Percentiles rank a stretch among this genome's conserved stretches.
These are phyloP conservation scores for Rhodotorula sp. DNA, from an alignment of 1,284 basidiomycete genomes.

Conservation along the genomic window DNA sequence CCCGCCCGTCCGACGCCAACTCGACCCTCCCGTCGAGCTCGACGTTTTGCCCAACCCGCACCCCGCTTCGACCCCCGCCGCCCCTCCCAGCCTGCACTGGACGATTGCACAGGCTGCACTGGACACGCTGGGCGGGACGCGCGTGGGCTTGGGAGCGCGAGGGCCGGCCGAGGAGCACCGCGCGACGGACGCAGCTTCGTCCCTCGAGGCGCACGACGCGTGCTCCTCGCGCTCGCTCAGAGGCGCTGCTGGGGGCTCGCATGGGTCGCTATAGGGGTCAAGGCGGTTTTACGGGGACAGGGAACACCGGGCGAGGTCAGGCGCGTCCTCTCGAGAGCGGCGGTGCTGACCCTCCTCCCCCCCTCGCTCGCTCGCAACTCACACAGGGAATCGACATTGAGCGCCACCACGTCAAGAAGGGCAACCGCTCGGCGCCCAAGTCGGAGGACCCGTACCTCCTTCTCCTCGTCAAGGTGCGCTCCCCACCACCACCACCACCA, in stretches of 20 bases:
- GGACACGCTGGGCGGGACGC: no score
- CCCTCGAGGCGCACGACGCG: no score
- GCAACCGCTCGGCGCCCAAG: slow-evolving; percentile 89
- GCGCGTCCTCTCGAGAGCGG: background rate
- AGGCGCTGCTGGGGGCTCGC: no score
- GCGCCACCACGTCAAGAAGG: slow-evolving; percentile 97
- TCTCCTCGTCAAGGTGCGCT: slow-evolving; percentile 89
- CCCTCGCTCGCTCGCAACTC: background rate
- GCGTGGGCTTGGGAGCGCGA: no score
- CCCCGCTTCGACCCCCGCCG: background rate
- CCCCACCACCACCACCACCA: background rate
- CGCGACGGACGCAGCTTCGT: no score
- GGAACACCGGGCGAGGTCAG: background rate
- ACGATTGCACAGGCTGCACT: no score
- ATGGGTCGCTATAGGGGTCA: no score
- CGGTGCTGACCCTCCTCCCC: no score
- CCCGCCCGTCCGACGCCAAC: background rate
- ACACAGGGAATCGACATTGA: slow-evolving; percentile 93
- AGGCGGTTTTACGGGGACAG: background rate
- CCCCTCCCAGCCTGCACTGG: background rate
- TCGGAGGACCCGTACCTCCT: slow-evolving; percentile 99
- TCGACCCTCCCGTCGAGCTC: background rate
- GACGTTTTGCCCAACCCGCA: background rate
- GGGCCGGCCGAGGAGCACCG: no score
- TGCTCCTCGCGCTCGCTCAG: no score